A percentile compares a stretch with the other conserved stretches of the same genome.
Conservation (phyloP, 1,284 basidiomycete species). For the Boletus semigastroideus region DNA sequence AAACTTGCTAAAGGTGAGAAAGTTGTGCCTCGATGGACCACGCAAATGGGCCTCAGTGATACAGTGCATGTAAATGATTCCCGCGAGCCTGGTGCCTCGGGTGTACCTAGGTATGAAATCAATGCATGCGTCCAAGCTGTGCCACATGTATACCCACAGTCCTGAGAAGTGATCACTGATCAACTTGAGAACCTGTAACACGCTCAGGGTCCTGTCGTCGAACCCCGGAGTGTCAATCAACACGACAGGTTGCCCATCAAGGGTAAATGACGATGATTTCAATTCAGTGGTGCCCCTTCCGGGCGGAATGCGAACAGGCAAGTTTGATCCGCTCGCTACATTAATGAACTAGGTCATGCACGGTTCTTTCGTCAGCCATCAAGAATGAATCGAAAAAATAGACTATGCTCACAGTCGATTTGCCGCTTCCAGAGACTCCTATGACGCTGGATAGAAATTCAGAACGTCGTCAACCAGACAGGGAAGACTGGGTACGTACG, state of each 20-base stretch:
- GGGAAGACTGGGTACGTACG: constrained; percentile 17
- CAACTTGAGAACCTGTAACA: constrained; percentile 32
- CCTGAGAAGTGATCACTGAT: constrained; percentile 30
- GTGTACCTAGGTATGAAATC: constrained; percentile 27
- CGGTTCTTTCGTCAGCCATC: constrained; percentile 1
- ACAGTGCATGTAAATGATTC: constrained; percentile 52
- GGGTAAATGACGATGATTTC: constrained; percentile 21
- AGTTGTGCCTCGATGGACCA: constrained; percentile 44
- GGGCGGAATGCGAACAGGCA: constrained; percentile 19
- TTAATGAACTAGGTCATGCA: constrained; percentile 31
- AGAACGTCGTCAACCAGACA: neutral
- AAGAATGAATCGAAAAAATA: neutral
- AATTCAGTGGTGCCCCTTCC: constrained; percentile 25
- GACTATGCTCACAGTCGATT: constrained; percentile 37
- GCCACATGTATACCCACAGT: constrained; percentile 19
- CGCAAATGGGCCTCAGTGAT: constrained; percentile 46
- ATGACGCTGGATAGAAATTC: constrained; percentile 34
- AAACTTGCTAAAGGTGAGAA: constrained; percentile 45
- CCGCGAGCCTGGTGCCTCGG: constrained; percentile 38
- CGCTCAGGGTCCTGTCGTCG: constrained; percentile 30
- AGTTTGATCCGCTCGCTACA: constrained; percentile 30
- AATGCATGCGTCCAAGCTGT: neutral
- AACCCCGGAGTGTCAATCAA: constrained; percentile 41
- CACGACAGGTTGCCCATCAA: constrained; percentile 25
- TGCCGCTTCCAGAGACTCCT: constrained; percentile 42